Evolutionary conservation across 2,329 filamentous ascomycete species (phyloP), one percentile per base, ranked within the genome.

Genomic region (Lachnellula arida): DNA sequence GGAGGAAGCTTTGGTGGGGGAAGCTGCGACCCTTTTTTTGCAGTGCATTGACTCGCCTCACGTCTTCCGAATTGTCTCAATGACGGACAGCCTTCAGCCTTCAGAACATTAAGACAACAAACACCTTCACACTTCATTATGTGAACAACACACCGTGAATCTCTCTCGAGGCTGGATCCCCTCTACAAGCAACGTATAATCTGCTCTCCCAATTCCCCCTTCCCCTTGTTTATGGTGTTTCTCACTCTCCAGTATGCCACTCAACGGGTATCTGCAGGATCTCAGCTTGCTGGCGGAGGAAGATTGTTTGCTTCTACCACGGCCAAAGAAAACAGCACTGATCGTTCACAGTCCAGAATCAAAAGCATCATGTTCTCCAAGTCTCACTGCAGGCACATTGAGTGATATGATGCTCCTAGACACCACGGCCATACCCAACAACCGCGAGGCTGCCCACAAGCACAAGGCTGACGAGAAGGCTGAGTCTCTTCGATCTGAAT

Each of bases 21-120:
- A 53, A 66, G 87, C 91, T 40, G 48, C 48, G 48, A 51, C 23
- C 17, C 32, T 43, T 43, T 43, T 44, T 47, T 42, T 23, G 3
- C 22, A 23, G 22, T 23, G 22, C 22, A 23, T 1, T 4, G 22
- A 19, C 19, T 19, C 19, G 14, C 22, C 9, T 53, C 23, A 15
- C 35, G 4, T 53, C 35, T 43, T 47, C 48, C 44, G 14, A 22
- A n/a, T 22, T 22, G 22, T 22, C 22, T 22, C 22, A 22, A 2
- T 2, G 2, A 32, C 28, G 28, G 28, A 32, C 28, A 32, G 9
- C 28, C 9, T 32, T 28, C 28, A 28, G 28, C 28, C 28, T 32
- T 32, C 9, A 28, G n/a, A 52, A 15, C 5, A 15, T 14, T 9
- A 15, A 4, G n/a, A 22, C 22, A 17, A 46, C 28, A 19, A n/a